Evolutionary conservation across 2,329 filamentous ascomycete genomes (phyloP).

Genomic region (Exserohilum turcica): DNA sequence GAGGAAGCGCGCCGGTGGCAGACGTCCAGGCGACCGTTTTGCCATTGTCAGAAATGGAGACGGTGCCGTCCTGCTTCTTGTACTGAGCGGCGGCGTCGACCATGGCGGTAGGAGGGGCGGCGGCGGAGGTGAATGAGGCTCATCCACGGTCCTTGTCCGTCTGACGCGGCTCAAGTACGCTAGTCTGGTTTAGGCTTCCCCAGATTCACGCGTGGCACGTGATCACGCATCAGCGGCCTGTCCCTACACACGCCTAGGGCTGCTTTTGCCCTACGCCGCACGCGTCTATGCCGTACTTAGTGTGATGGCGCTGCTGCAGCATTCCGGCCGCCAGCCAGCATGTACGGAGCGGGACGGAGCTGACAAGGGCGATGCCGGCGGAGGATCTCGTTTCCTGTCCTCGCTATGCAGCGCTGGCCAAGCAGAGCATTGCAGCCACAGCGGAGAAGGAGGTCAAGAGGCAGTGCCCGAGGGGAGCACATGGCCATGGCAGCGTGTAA

Average conservation of each 20-base stretch:
- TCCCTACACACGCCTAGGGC: neutral
- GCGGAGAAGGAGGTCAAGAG: neutral
- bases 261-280: neutral
- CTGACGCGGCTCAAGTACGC: constrained; percentile 11
- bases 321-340: neutral
- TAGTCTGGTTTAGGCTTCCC: constrained; percentile 20
- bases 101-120: constrained; percentile 33
- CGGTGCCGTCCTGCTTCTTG: constrained; percentile 93
- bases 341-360: neutral
- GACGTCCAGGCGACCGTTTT: constrained; percentile 82
- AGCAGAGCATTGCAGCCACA: neutral
- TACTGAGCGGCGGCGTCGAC: constrained; percentile 60
- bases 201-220: constrained; percentile 20
- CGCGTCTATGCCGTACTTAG: neutral
- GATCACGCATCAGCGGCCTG: constrained; percentile 13
- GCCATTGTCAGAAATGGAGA: constrained; percentile 75
- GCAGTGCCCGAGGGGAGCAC: neutral
- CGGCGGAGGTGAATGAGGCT: constrained; percentile 9
- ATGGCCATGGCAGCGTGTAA: neutral
- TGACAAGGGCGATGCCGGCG: neutral
- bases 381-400: no score
- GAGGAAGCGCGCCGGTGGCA: constrained; percentile 63
- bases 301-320: neutral
- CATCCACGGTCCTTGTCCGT: neutral
- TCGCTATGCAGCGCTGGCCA: neutral